These are phyloP conservation scores for Verticillium klebahnii DNA, from an alignment of 2,329 filamentous ascomycete genomes.

Conservation along the genomic window DNA sequence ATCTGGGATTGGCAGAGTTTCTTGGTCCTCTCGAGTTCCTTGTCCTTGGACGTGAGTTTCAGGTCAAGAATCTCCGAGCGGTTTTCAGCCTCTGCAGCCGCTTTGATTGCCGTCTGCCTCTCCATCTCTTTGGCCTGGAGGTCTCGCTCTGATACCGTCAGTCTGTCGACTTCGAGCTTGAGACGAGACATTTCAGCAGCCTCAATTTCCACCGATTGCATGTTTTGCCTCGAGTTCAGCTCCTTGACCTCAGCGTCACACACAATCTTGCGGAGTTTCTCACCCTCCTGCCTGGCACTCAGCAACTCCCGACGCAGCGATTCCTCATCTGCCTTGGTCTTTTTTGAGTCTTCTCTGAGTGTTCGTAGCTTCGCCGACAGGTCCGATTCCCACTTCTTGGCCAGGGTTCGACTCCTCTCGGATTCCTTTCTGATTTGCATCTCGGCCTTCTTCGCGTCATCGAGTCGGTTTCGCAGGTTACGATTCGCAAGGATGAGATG, in stretches of 20 bases:
- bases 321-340: constrained; percentile 54
- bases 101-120: constrained; percentile 50
- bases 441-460: constrained; percentile 68
- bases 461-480: constrained; percentile 65
- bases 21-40: constrained; percentile 39
- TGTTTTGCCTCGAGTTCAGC: constrained; percentile 56
- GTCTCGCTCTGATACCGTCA: constrained; percentile 58
- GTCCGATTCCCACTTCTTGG: constrained; percentile 75
- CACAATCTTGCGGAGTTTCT: constrained; percentile 61
- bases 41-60: constrained; percentile 47
- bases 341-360: constrained; percentile 66
- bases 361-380: constrained; percentile 61
- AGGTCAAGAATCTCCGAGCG: constrained; percentile 55
- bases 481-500: constrained; percentile 75
- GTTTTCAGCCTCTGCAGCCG: constrained; percentile 53
- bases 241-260: constrained; percentile 67
- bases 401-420: constrained; percentile 65
- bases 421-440: constrained; percentile 67
- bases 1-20: constrained; percentile 45
- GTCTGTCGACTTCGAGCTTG: constrained; percentile 51
- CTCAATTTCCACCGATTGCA: constrained; percentile 58
- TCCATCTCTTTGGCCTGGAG: constrained; percentile 61
- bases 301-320: constrained; percentile 54
- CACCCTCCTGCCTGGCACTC: constrained; percentile 53
- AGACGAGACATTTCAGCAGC: constrained; percentile 57